Percentiles rank a stretch among this genome's conserved stretches.
Evolutionary conservation across 768 basidiomycete genomes (phyloP).

Genomic region (Tricholoma matsutake): DNA sequence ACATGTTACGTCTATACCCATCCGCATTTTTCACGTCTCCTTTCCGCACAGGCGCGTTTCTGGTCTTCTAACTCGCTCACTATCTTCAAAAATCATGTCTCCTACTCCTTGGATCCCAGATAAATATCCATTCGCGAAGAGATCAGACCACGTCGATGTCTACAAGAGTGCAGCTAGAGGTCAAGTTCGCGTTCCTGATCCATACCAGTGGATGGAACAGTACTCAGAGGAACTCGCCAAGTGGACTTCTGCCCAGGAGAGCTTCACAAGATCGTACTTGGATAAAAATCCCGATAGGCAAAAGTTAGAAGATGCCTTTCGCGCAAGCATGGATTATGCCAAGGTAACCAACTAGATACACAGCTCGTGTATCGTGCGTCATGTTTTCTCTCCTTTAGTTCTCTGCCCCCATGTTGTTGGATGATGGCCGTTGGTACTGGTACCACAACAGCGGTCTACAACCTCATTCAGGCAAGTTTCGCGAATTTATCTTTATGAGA

Average conservation of each 20-base stretch:
- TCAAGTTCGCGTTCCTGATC: constrained; percentile 61
- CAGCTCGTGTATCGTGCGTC: not conserved
- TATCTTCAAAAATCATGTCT: constrained; percentile 30
- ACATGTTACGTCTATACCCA: constrained; percentile 22
- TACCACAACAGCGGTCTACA: constrained; percentile 76
- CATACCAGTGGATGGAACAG: constrained; percentile 74
- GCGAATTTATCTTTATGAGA: constrained; percentile 5
- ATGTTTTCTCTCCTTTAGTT: constrained; percentile 41
- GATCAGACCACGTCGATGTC: constrained; percentile 62
- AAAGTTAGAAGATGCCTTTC: constrained; percentile 58
- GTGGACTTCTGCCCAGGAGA: constrained; percentile 62
- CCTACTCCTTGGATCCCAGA: constrained; percentile 52
- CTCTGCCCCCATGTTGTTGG: constrained; percentile 54
- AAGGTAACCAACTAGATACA: constrained; percentile 29
- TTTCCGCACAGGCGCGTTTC: constrained; percentile 20
- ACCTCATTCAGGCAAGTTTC: constrained; percentile 51
- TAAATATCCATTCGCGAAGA: constrained; percentile 60
- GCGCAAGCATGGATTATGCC: constrained; percentile 38
- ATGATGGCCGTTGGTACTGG: constrained; percentile 81
- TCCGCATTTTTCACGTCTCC: constrained; percentile 12
- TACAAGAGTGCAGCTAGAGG: constrained; percentile 67
- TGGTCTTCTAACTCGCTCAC: constrained; percentile 19
- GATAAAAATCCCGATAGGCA: constrained; percentile 60
- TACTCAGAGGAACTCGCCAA: constrained; percentile 58
- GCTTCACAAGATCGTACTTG: constrained; percentile 56